These are phyloP conservation scores for Candida sakaeoensis DNA, from an alignment of 805 yeast genomes.

Conservation along the genomic window DNA sequence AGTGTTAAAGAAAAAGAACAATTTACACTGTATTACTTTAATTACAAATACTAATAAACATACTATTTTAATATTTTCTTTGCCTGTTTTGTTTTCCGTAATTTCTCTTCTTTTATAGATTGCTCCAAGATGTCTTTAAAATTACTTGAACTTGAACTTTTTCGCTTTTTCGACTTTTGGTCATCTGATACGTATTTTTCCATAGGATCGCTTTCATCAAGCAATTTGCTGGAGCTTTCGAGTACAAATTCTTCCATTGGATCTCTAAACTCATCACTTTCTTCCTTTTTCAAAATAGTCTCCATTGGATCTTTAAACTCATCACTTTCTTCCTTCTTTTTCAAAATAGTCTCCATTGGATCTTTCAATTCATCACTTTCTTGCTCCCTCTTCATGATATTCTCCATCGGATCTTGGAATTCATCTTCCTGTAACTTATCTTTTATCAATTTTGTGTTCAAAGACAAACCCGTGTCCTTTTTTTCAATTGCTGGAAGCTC, in stretches of 20 bases:
- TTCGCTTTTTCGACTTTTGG: too few relatives aligned
- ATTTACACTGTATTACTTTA: conserved; percentile 23
- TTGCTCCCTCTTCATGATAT: conserved; percentile 12
- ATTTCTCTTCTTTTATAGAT: conserved; percentile 1
- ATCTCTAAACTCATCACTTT: conserved; percentile 13
- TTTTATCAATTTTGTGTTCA: background rate
- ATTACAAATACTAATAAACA: conserved; percentile 10
- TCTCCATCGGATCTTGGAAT: conserved; percentile 38
- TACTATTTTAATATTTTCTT: background rate
- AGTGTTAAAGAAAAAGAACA: conserved; percentile 25
- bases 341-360: conserved; percentile 8
- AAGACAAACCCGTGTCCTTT: too few relatives aligned
- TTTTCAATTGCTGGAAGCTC: conserved; percentile 4
- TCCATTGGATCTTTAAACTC: background rate
- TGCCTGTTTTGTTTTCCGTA: background rate
- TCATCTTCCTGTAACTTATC: conserved; percentile 17
- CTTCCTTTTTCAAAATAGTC: background rate
- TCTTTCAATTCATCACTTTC: background rate
- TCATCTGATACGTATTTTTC: too few relatives aligned
- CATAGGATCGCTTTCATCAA: too few relatives aligned
- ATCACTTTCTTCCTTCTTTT: background rate
- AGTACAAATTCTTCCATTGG: conserved; percentile 17
- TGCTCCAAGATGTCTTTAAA: background rate
- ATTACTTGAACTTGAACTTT: conserved; percentile 2
- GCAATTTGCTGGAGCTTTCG: too few relatives aligned